phyloP scores from a whole-genome alignment of 2,329 filamentous ascomycete genomes.

The Ophiosphaerella korrae region DNA sequence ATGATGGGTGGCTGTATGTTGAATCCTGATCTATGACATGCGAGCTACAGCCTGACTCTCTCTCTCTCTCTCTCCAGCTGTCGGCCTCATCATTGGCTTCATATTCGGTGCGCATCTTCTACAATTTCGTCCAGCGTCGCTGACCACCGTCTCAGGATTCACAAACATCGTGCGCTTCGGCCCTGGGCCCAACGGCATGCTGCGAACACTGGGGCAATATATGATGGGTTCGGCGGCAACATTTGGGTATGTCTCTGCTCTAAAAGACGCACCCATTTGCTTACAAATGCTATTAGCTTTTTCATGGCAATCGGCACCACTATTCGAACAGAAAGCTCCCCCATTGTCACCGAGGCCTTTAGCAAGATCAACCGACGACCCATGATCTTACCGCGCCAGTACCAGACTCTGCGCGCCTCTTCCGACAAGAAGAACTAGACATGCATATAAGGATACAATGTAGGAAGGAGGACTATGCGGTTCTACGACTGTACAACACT shows the following conservation, averaged over 20 bases:
- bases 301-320: conserved; percentile 99
- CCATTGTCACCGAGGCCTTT: conserved; percentile 76
- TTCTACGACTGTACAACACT: conserved; percentile 22
- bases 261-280: not conserved
- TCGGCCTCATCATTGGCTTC: conserved; percentile 95
- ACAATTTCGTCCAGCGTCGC: conserved; percentile 8
- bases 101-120: conserved; percentile 74
- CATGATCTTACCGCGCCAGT: conserved; percentile 63
- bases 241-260: conserved; percentile 72
- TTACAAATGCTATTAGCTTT: conserved; percentile 61
- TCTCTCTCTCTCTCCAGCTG: conserved; percentile 65
- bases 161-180: conserved; percentile 96
- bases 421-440: conserved; percentile 38
- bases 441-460: not conserved
- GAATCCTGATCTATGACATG: conserved; percentile 1
- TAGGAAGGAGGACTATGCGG: not conserved
- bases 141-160: conserved; percentile 63
- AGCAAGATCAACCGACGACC: conserved; percentile 71
- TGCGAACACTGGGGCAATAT: conserved; percentile 93
- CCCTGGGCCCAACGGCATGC: conserved; percentile 88
- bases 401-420: conserved; percentile 31
- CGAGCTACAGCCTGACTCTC: conserved; percentile 17
- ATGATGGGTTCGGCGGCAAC: conserved; percentile 95
- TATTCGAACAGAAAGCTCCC: conserved; percentile 87
- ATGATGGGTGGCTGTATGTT: conserved; percentile 97